Evolutionary conservation across 2,329 filamentous ascomycete species (phyloP), one percentile per base, ranked within the genome.

Genomic region (Sclerotinia sclerotiorum): DNA sequence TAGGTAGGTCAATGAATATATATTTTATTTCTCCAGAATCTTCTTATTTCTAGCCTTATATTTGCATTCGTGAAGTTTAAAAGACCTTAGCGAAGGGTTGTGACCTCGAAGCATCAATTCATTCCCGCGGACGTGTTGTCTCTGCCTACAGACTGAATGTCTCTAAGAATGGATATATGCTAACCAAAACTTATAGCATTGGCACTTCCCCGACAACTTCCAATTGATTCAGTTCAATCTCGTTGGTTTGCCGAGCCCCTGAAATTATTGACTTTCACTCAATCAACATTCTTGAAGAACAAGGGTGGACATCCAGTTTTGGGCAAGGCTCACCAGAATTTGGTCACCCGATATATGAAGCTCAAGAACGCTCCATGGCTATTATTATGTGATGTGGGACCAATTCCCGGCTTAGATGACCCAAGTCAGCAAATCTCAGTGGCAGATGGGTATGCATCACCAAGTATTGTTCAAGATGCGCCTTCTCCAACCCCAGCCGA

Each of bases 181-280:
- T 76, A 72, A 75, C 48, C 44, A n/a, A 55, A n/a, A 48, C n/a
- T 64, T 29, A 32, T 71, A 77, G 78, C 72, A 63, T 76, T 90
- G 44, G 82, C 83, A 72, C 79, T 90, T 19, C 87, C 88, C 17
- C 82, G 81, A 32, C 80, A 84, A 17, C 81, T 90, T 69, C 88
- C 88, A 0, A 82, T 87, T 67, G 84, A 82, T 72, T 83, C 85
- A 49, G 79, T 91, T 35, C 87, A 90, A 74, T 84, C 85, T 58
- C 83, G 88, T 64, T 91, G 89, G 89, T 90, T 90, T 74, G 84
- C 87, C 0, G 89, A 91, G 74, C 88, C 89, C 44, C 77, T 91
- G 55, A 85, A 89, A 70, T 85, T 88, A 72, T 76, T 91, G 17
- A 85, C 85, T 0, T 81, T 90, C 44, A 78, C 79, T 2, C 80